Percentiles rank a stretch among this genome's conserved stretches.
Evolutionary conservation across 2,329 filamentous ascomycete genomes (phyloP).

Genomic region (Calonectria hongkongensis): DNA sequence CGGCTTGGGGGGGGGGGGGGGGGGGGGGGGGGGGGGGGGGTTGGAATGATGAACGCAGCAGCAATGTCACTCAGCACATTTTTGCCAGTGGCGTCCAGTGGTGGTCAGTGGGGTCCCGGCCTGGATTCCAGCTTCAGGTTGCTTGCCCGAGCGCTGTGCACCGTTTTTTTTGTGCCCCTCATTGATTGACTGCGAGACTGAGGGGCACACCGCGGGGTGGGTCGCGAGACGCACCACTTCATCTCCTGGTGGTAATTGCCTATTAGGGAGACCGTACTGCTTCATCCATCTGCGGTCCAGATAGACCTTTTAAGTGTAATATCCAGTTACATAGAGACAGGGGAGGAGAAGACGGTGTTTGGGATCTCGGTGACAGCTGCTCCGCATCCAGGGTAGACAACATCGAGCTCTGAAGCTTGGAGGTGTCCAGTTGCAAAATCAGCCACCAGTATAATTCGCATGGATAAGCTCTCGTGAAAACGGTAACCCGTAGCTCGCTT

Average conservation of each 20-base stretch:
- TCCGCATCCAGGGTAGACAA: too few species aligned
- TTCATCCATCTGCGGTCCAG: not conserved
- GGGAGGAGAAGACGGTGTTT: too few species aligned
- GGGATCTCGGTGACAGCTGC: too few species aligned
- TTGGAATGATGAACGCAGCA: slow-evolving; percentile 31
- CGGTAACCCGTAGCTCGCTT: too few species aligned
- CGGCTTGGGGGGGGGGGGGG: slow-evolving; percentile 2
- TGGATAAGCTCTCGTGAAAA: too few species aligned
- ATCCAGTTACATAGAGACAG: too few species aligned
- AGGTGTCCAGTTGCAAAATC: too few species aligned
- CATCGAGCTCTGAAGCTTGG: too few species aligned
- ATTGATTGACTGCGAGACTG: slow-evolving; percentile 22
- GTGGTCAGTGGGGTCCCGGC: slow-evolving; percentile 14
- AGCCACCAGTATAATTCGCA: too few species aligned
- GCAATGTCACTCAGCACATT: slow-evolving; percentile 18
- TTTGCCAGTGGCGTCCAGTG: slow-evolving; percentile 27
- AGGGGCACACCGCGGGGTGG: not conserved
- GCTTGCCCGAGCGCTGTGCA: slow-evolving; percentile 15
- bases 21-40: slow-evolving; percentile 1
- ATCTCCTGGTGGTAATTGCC: too few species aligned
- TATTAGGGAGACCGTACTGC: not conserved
- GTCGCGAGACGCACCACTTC: not conserved
- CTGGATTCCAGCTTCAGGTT: slow-evolving; percentile 27
- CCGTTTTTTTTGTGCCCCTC: slow-evolving; percentile 34
- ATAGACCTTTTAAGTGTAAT: too few species aligned